Conservation (phyloP, 2,329 filamentous ascomycete species). For the Coniochaeta prunicola region DNA sequence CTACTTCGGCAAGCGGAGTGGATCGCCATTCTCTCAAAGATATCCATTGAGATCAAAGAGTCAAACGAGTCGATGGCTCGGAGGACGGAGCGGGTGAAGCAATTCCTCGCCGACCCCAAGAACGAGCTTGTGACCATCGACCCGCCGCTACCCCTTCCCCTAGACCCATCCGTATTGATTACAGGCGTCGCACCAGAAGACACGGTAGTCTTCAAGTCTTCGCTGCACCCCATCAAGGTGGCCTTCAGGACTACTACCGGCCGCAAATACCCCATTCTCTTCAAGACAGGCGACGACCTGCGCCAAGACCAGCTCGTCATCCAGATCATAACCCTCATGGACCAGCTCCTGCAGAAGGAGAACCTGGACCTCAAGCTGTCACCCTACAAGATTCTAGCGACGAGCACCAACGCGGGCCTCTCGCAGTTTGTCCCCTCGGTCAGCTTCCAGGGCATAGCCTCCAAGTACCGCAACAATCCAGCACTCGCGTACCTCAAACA, state of each 20-base stretch:
- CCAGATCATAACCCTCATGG: slow-evolving; percentile 96
- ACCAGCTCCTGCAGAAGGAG: slow-evolving; percentile 88
- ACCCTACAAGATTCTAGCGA: slow-evolving; percentile 93
- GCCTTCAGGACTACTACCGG: slow-evolving; percentile 78
- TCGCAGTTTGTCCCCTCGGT: slow-evolving; percentile 90
- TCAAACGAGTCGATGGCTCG: slow-evolving; percentile 69
- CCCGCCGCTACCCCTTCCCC: slow-evolving; percentile 76
- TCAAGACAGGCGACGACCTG: slow-evolving; percentile 95
- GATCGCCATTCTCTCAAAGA: slow-evolving; percentile 76
- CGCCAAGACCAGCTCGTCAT: slow-evolving; percentile 96
- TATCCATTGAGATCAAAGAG: slow-evolving; percentile 81
- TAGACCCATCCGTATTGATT: slow-evolving; percentile 78
- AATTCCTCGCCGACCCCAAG: slow-evolving; percentile 77
- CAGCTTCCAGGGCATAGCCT: slow-evolving; percentile 73
- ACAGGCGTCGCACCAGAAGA: slow-evolving; percentile 77
- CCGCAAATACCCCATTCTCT: slow-evolving; percentile 81
- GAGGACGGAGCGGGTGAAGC: slow-evolving; percentile 80
- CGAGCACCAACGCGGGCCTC: slow-evolving; percentile 79
- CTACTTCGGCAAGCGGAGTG: slow-evolving; percentile 85
- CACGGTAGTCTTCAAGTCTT: slow-evolving; percentile 91
- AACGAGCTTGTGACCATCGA: slow-evolving; percentile 82
- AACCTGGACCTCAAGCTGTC: slow-evolving; percentile 93
- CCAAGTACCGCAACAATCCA: slow-evolving; percentile 68
- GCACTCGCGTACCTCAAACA: slow-evolving; percentile 78
- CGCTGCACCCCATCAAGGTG: slow-evolving; percentile 82